Evolutionary conservation across 768 basidiomycete species (phyloP).

Genomic region (Termitomyces sp.): DNA sequence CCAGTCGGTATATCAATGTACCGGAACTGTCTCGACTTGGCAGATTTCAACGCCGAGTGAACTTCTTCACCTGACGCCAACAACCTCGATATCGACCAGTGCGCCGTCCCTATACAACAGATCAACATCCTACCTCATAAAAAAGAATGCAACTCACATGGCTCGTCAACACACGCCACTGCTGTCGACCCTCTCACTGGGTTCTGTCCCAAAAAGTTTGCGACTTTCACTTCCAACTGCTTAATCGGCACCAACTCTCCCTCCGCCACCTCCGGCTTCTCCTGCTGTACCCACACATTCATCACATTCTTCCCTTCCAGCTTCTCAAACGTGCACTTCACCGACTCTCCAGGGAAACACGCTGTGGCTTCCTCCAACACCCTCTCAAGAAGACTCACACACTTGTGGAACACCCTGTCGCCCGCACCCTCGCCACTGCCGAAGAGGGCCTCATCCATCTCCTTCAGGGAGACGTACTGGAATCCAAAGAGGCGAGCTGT

Average conservation of each 20-base stretch:
- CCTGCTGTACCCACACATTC: conserved; percentile 66
- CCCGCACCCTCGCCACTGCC: conserved; percentile 55
- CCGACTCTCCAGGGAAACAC: conserved; percentile 62
- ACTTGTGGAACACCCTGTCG: conserved; percentile 69
- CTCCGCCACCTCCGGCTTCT: conserved; percentile 16
- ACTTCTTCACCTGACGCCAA: conserved; percentile 27
- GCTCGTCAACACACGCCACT: conserved; percentile 18
- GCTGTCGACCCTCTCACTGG: conserved; percentile 31
- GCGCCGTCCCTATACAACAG: conserved; percentile 46
- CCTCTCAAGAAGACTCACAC: conserved; percentile 64
- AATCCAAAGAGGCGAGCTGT: conserved; percentile 87
- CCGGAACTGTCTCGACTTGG: conserved; percentile 39
- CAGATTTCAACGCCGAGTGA: conserved; percentile 25
- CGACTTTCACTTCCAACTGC: conserved; percentile 46
- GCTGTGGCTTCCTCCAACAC: conserved; percentile 51
- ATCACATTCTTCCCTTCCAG: conserved; percentile 34
- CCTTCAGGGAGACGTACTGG: conserved; percentile 82
- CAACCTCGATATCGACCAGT: conserved; percentile 49
- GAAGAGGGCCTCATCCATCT: conserved; percentile 83
- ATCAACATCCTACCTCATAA: neutral
- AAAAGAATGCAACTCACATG: conserved; percentile 20
- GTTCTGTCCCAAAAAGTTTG: conserved; percentile 37
- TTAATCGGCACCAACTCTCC: conserved; percentile 47
- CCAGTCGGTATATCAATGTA: conserved; percentile 46
- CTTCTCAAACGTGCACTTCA: conserved; percentile 61